Conservation (phyloP, 768 basidiomycete species). For the Floccularia luteovirens region DNA sequence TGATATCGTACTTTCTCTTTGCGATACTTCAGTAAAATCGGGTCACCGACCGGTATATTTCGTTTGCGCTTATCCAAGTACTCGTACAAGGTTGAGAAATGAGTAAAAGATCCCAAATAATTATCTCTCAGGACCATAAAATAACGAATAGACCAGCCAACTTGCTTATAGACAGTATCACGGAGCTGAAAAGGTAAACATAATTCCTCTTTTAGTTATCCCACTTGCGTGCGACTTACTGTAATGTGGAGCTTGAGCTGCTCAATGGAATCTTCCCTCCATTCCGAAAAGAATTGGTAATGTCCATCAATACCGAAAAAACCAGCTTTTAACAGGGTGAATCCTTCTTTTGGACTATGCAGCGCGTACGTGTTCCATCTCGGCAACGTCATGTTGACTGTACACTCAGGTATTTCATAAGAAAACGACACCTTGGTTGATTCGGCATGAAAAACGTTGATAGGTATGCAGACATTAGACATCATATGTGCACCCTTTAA, state of each 20-base stretch:
- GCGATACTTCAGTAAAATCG: constrained; percentile 72
- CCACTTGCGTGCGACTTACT: constrained; percentile 34
- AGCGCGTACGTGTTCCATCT: constrained; percentile 85
- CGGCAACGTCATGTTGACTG: constrained; percentile 62
- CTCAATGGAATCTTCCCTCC: constrained; percentile 68
- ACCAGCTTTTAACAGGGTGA: constrained; percentile 54
- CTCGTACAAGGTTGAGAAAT: constrained; percentile 84
- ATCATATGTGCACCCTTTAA: constrained; percentile 52
- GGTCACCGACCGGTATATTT: constrained; percentile 68
- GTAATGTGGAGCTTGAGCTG: constrained; percentile 61
- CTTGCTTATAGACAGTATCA: constrained; percentile 53
- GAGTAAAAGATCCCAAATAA: constrained; percentile 91
- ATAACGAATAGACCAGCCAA: constrained; percentile 88
- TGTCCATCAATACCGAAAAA: constrained; percentile 54
- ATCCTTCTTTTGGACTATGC: constrained; percentile 52
- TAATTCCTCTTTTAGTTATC: not conserved
- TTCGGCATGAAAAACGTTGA: constrained; percentile 67
- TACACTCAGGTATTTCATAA: constrained; percentile 49
- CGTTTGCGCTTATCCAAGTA: constrained; percentile 64
- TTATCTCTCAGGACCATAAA: constrained; percentile 88
- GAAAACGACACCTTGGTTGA: constrained; percentile 59
- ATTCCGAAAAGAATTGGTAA: constrained; percentile 67
- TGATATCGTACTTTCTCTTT: constrained; percentile 70
- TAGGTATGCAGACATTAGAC: constrained; percentile 49
- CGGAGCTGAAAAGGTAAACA: constrained; percentile 27